These are phyloP conservation scores for Yarrowia yakushimensis DNA, from an alignment of 805 yeast species.

Conservation along the genomic window DNA sequence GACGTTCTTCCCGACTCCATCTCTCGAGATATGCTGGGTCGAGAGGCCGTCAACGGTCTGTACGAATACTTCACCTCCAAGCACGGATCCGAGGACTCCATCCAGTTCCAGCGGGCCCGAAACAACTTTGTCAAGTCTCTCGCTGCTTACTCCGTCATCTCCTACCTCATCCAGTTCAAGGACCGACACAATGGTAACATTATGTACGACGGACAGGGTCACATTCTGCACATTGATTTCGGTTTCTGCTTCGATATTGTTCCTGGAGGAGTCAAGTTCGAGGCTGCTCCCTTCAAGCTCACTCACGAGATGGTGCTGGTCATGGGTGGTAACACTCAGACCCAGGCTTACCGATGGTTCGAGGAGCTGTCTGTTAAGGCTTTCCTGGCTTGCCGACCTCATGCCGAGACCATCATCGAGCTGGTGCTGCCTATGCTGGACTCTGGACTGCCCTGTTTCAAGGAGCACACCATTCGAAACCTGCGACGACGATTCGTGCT, in stretches of 20 bases:
- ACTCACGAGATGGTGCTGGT: constrained; percentile 95
- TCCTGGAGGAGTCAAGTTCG: constrained; percentile 98
- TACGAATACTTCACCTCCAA: constrained; percentile 88
- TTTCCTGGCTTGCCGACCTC: constrained; percentile 81
- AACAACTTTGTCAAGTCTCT: constrained; percentile 88
- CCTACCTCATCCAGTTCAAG: constrained; percentile 86
- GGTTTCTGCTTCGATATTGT: constrained; percentile 98
- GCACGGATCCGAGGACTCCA: constrained; percentile 90
- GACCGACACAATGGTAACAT: constrained; percentile 97
- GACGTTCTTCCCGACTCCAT: constrained; percentile 95
- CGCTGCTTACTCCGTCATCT: constrained; percentile 88
- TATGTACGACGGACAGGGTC: constrained; percentile 95
- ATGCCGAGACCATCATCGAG: constrained; percentile 77
- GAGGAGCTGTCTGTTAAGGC: constrained; percentile 95
- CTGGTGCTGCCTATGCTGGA: constrained; percentile 91
- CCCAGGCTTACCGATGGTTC: constrained; percentile 89
- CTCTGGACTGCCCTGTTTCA: constrained; percentile 94
- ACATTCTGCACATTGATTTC: constrained; percentile 92
- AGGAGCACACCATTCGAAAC: constrained; percentile 71
- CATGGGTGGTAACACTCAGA: constrained; percentile 82
- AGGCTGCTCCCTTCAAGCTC: constrained; percentile 95
- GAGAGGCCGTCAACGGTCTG: constrained; percentile 97
- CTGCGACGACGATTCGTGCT: constrained; percentile 78
- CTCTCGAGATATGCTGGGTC: constrained; percentile 96
- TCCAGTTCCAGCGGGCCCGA: constrained; percentile 86